Evolutionary conservation across 768 basidiomycete species (phyloP).

Genomic region (Astraeus odoratus): DNA sequence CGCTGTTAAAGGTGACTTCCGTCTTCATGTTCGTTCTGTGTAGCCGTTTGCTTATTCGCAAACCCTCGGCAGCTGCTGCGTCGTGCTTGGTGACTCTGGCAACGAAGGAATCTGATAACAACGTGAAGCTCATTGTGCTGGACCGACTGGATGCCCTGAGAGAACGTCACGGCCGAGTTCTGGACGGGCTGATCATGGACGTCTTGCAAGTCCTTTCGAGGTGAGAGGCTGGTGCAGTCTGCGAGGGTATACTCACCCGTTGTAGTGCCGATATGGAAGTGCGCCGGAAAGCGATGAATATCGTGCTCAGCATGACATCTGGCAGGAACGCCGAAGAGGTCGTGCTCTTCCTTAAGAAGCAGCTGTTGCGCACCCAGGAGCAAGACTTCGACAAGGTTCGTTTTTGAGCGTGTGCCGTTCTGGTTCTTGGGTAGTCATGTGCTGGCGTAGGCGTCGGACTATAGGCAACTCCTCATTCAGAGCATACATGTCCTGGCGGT

Average conservation of each 20-base stretch:
- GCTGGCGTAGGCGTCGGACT: constrained; percentile 70
- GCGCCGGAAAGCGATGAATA: constrained; percentile 81
- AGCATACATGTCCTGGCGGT: constrained; percentile 95
- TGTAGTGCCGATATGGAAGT: constrained; percentile 92
- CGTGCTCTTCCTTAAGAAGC: constrained; percentile 94
- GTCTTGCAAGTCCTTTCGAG: constrained; percentile 85
- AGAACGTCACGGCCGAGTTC: constrained; percentile 77
- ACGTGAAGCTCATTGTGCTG: constrained; percentile 95
- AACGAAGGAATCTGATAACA: constrained; percentile 96
- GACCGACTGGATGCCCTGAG: constrained; percentile 82
- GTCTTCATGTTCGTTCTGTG: background rate
- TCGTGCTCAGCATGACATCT: constrained; percentile 89
- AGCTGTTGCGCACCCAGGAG: constrained; percentile 89
- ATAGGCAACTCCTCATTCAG: constrained; percentile 93
- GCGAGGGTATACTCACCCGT: background rate
- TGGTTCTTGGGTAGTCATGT: background rate
- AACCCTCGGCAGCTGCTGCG: constrained; percentile 61
- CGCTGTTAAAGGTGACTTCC: constrained; percentile 77
- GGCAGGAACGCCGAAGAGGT: constrained; percentile 96
- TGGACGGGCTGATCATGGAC: constrained; percentile 93
- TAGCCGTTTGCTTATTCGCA: background rate
- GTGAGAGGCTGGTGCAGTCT: constrained; percentile 27
- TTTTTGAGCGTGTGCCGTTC: background rate
- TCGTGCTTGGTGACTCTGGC: constrained; percentile 83
- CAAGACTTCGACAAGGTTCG: constrained; percentile 85